Conservation (phyloP, 2,329 filamentous ascomycete genomes). For the Colletotrichum navitas region DNA sequence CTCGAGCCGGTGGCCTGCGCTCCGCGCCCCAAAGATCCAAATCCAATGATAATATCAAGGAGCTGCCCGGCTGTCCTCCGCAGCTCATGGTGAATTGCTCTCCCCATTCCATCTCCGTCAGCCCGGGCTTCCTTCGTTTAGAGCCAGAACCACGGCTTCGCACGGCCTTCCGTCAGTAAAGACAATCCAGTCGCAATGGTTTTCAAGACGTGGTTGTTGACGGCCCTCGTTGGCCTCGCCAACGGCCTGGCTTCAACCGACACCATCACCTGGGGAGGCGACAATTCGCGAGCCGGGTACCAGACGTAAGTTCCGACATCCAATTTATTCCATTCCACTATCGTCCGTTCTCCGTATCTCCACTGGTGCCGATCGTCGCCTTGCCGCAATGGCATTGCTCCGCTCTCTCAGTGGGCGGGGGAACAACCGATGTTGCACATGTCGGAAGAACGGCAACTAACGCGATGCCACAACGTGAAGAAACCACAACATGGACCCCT, state of each 20-base stretch:
- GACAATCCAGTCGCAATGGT: constrained; percentile 36
- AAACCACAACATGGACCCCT: constrained; percentile 74
- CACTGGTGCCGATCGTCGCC: constrained; percentile 8
- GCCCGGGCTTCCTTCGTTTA: constrained; percentile 38
- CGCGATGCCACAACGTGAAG: constrained; percentile 33
- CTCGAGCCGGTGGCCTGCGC: constrained; percentile 21
- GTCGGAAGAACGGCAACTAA: constrained; percentile 1
- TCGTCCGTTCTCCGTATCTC: neutral
- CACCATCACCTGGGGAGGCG: constrained; percentile 71
- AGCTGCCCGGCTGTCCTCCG: constrained; percentile 22
- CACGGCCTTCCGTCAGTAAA: constrained; percentile 27
- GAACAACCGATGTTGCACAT: neutral
- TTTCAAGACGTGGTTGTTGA: constrained; percentile 38
- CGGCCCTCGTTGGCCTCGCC: constrained; percentile 51
- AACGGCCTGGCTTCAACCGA: constrained; percentile 60
- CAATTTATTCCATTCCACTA: neutral
- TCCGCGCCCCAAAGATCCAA: constrained; percentile 19
- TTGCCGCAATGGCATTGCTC: neutral
- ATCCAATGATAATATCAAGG: constrained; percentile 28
- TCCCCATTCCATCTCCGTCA: constrained; percentile 21
- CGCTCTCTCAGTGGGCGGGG: neutral
- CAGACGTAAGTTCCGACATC: constrained; percentile 57
- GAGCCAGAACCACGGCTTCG: constrained; percentile 15
- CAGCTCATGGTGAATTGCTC: constrained; percentile 16
- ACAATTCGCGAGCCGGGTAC: constrained; percentile 66